These are phyloP conservation scores for Pseudotsuga menziesii DNA, from an alignment of 75 land plant genomes.

Conservation along the genomic window DNA sequence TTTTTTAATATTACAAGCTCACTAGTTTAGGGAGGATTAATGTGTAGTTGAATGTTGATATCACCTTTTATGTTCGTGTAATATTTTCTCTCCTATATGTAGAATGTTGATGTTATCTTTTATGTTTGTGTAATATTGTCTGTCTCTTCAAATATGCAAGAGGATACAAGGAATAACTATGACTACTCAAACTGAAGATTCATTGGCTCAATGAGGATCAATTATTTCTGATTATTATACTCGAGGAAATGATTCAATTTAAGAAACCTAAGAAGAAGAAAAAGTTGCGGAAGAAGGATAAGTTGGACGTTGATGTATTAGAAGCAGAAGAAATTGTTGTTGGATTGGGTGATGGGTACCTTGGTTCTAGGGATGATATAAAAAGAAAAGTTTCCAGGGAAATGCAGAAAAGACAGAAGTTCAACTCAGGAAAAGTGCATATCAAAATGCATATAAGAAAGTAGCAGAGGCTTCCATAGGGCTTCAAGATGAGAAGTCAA, in stretches of 20 bases:
- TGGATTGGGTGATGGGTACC: slow-evolving; percentile 78
- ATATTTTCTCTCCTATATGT: too few species aligned
- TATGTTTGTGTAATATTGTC: too few species aligned
- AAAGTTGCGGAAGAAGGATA: slow-evolving; percentile 81
- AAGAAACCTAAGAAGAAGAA: slow-evolving; percentile 98
- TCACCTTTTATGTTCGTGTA: too few species aligned
- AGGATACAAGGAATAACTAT: slow-evolving; percentile 53
- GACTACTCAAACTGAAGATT: slow-evolving; percentile 43
- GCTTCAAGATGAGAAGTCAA: slow-evolving; percentile 35
- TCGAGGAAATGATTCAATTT: slow-evolving; percentile 92
- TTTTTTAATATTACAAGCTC: not conserved
- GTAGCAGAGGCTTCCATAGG: slow-evolving; percentile 87
- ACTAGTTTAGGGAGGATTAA: not conserved
- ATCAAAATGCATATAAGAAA: slow-evolving; percentile 64
- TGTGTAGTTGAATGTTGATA: too few species aligned
- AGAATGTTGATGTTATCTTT: too few species aligned
- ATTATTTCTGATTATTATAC: slow-evolving; percentile 83
- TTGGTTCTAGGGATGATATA: slow-evolving; percentile 67
- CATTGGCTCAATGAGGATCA: slow-evolving; percentile 37
- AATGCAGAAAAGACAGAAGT: slow-evolving; percentile 61
- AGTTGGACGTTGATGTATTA: slow-evolving; percentile 83
- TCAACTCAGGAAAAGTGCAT: slow-evolving; percentile 59
- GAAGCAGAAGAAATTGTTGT: slow-evolving; percentile 90
- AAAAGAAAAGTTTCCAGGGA: slow-evolving; percentile 41
- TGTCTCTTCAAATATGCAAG: slow-evolving; percentile 55